phyloP scores from a whole-genome alignment of 2,329 filamentous ascomycete species.

The Fulvia fulva region DNA sequence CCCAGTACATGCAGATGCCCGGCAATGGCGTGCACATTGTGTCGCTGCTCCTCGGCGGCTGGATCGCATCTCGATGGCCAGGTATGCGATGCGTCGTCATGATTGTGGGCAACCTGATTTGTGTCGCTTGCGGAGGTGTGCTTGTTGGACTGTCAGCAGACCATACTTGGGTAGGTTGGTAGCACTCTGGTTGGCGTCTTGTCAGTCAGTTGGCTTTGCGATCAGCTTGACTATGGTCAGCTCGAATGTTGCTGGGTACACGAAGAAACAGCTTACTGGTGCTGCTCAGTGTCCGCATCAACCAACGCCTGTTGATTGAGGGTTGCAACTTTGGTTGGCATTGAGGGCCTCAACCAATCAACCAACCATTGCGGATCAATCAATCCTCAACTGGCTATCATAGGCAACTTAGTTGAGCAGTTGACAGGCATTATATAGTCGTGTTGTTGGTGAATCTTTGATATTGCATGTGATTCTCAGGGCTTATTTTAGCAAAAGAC shows the following conservation, averaged over 20 bases:
- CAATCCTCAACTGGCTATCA: no score
- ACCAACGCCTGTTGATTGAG: no score
- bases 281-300: no score
- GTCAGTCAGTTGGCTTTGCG: slow-evolving; percentile 50
- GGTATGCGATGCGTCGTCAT: not conserved
- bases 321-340: no score
- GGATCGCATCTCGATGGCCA: not conserved
- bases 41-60: not conserved
- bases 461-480: no score
- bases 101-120: not conserved
- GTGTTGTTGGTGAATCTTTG: no score
- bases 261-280: slow-evolving; percentile 50
- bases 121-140: not conserved
- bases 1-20: slow-evolving; percentile 53
- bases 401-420: no score
- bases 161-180: slow-evolving; percentile 2
- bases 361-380: no score
- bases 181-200: slow-evolving; percentile 50
- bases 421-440: no score
- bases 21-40: not conserved
- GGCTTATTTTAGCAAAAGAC: no score
- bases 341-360: no score
- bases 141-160: not conserved
- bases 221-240: slow-evolving; percentile 50
- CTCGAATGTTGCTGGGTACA: slow-evolving; percentile 50